Evolutionary conservation across 192 early-diverging fungal species (phyloP), one percentile per base, ranked within the genome.

Genomic region (Coemansia sp.): DNA sequence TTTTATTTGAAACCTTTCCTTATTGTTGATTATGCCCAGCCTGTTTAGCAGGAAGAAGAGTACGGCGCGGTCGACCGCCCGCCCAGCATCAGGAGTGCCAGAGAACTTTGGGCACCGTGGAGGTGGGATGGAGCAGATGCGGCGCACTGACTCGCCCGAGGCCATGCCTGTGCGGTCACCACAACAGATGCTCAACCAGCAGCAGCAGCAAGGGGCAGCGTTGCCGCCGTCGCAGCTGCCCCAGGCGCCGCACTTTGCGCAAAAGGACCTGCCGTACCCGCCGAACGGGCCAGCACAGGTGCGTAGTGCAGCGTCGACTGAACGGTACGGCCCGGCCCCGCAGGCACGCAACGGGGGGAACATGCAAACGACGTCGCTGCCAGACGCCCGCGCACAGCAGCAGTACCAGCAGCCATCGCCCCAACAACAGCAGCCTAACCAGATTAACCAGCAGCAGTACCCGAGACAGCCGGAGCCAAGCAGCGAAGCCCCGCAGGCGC

Each of bases 31-130:
- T 53, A 77, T 77, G 74, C 74, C 74, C 12, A 77, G 74, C 58
- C 56, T 77, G 44, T 77, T 77, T 44, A 66, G 74, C 52, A 71
- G 74, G 49, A 77, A 77, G 35, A 69, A 77, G 68, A 64, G 68
- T 54, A 53, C 31, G 3, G 28, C 64, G 56, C 74, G 74, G 19
- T 40, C 59, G 4, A 64, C 49, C 38, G 56, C 52, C 14, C 64
- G 74, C 18, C 74, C 74, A 19, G 64, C 68, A n/a, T 71, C 68
- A 8, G 69, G 64, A 3, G 65, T 77, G 49, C 74, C 74, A 0
- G 74, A 62, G 14, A 62, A 64, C 68, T 71, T 71, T 71, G 69
- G 68, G 4, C 68, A 71, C 31, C 49, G 52, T 3, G 56, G 69
- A 10, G 69, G 68, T 22, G 69, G 74, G 8, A 51, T 77, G 61